phyloP scores from a whole-genome alignment of 164 flowering plant species.

The Chimonanthus salicifolius region DNA sequence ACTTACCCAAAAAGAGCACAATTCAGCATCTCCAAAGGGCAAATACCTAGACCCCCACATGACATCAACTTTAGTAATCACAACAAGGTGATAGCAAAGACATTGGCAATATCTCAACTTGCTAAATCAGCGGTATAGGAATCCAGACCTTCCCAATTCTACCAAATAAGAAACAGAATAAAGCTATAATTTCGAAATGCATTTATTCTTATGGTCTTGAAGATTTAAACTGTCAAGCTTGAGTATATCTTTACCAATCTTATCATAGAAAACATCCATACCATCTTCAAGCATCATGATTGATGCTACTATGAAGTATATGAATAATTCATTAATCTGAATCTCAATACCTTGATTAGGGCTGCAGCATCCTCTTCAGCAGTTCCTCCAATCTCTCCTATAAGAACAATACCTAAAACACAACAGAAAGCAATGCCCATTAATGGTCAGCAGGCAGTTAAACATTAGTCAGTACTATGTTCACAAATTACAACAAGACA shows the following conservation, averaged over 20 bases:
- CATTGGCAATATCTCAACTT: background rate
- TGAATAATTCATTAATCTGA: background rate
- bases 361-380: slow-evolving; percentile 99
- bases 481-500: background rate
- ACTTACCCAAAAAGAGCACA: too few species aligned
- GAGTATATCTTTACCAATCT: background rate
- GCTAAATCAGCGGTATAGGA: background rate
- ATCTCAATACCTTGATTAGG: slow-evolving; percentile 64
- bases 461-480: background rate
- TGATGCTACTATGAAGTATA: background rate
- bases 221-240: background rate
- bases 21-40: too few species aligned
- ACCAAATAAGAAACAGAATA: background rate
- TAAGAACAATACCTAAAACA: slow-evolving; percentile 75
- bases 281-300: background rate
- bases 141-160: background rate
- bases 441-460: background rate
- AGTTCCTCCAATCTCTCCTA: slow-evolving; percentile 98
- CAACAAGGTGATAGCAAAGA: background rate
- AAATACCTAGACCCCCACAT: too few species aligned
- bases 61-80: background rate
- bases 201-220: background rate
- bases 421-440: slow-evolving; percentile 4
- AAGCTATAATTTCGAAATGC: background rate
- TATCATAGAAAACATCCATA: background rate